A percentile compares a stretch with the other conserved stretches of the same genome.
Conservation (phyloP, 176 grass and related monocot species). For the Raddia distichophylla region DNA sequence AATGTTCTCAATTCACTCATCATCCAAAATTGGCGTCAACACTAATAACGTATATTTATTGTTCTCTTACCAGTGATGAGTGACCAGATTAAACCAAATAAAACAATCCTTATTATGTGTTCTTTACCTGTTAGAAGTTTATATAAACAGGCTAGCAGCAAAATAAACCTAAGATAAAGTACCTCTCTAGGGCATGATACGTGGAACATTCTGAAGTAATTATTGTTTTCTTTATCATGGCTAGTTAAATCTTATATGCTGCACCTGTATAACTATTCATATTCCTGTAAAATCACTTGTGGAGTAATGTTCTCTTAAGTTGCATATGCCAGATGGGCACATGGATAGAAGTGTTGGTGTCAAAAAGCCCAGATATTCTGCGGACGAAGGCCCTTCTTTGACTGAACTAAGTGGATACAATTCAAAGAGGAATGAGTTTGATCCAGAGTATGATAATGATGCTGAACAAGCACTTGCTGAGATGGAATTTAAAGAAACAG, state of each 20-base stretch:
- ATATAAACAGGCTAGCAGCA: background rate
- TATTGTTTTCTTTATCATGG: background rate
- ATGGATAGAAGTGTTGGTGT: slow-evolving; percentile 86
- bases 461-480: slow-evolving; percentile 94
- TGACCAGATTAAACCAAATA: slow-evolving; percentile 17
- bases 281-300: slow-evolving; percentile 2
- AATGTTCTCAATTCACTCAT: slow-evolving; percentile 10
- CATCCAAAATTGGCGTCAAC: background rate
- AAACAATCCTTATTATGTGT: slow-evolving; percentile 10
- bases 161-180: slow-evolving; percentile 10
- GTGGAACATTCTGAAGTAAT: background rate
- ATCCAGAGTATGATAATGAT: slow-evolving; percentile 98
- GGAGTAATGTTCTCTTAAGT: slow-evolving; percentile 30
- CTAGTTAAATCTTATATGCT: background rate
- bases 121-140: background rate
- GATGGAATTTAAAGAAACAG: slow-evolving; percentile 98
- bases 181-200: background rate
- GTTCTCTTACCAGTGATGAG: background rate
- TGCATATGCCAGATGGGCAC: slow-evolving; percentile 63
- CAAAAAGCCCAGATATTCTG: slow-evolving; percentile 94
- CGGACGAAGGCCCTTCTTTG: slow-evolving; percentile 87
- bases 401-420: slow-evolving; percentile 94
- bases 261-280: background rate
- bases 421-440: slow-evolving; percentile 93
- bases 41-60: background rate